Evolutionary conservation across 176 grass and related monocot species (phyloP), one percentile per base, ranked within the genome.

Genomic region (Avena sativa): DNA sequence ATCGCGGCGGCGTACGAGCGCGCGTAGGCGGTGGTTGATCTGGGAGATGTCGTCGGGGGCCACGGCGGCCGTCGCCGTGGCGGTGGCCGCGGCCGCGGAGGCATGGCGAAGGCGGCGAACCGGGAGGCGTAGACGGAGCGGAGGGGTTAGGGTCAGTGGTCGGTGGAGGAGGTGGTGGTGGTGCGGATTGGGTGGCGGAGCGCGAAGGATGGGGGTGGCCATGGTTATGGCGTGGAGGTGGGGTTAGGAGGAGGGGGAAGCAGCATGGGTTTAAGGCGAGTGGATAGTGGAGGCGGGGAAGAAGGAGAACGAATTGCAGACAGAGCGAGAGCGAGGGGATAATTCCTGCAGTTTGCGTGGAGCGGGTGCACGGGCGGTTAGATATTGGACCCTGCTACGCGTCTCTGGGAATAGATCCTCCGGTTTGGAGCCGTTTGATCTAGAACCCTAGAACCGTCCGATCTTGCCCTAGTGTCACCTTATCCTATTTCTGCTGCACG

Each of bases 1-100:
- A 65, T 86, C 75, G 20, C 81, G 83, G 30, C 81, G 84, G 44
- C 94, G 89, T 12, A 86, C 92, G 14, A 91, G 85, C 85, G 62
- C 64, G 79, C 87, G 90, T 67, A 96, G 86, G 84, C 86, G 83
- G 78, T 96, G 36, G 32, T 98, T 95, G 79, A 98, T 79, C 58
- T 89, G 66, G 20, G 90, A 70, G 44, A 98, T 96, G 38, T 92
- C 88, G 85, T 98, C 96, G 20, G 85, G 85, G 10, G 89, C 85
- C 6, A 79, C 80, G 74, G 89, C 14, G 55, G 89, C 53, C 60
- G 60, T 62, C 4, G 72, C 84, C 10, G 82, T 77, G 2, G 81
- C 30, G 47, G 74, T 38, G 9, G 62, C 73, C n/a, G 77, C 20
- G 32, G 81, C 80, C 0, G 53, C 32, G 48, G 55, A 59, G 5